Percentiles rank a stretch among this genome's conserved stretches.
Evolutionary conservation across 2,329 filamentous ascomycete genomes (phyloP).

Genomic region (Aureobasidium pullulans): DNA sequence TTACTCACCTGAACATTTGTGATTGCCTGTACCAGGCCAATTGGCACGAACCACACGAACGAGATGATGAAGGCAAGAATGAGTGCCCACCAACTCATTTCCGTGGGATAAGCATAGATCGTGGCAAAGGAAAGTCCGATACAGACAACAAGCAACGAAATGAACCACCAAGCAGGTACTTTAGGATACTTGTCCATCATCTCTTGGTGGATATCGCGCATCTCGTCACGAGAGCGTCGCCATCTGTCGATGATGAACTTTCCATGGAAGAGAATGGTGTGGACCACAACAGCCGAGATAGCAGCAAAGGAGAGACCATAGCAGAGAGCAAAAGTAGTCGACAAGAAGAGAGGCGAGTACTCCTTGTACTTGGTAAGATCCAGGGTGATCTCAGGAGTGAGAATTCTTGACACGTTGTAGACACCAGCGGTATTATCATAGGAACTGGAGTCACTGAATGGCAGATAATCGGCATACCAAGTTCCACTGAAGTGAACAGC

Average conservation of each 20-base stretch:
- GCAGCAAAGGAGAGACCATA: constrained; percentile 83
- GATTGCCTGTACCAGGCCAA: constrained; percentile 86
- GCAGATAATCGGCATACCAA: constrained; percentile 76
- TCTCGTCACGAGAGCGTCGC: constrained; percentile 35
- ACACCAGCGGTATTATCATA: constrained; percentile 77
- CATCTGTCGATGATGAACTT: constrained; percentile 74
- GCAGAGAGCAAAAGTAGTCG: constrained; percentile 79
- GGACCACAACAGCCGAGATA: constrained; percentile 68
- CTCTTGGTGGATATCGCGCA: constrained; percentile 73
- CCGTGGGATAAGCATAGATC: constrained; percentile 57
- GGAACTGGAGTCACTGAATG: constrained; percentile 71
- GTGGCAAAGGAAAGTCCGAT: constrained; percentile 16
- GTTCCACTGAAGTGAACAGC: constrained; percentile 75
- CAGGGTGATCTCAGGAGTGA: constrained; percentile 71
- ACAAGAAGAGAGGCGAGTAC: constrained; percentile 77
- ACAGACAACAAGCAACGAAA: constrained; percentile 13
- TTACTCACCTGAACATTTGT: constrained; percentile 48
- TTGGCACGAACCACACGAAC: constrained; percentile 74
- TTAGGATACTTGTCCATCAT: constrained; percentile 77
- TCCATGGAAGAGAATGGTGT: constrained; percentile 79
- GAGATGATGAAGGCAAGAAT: constrained; percentile 69
- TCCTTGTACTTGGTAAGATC: constrained; percentile 65
- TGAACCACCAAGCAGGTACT: constrained; percentile 71
- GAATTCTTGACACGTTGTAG: constrained; percentile 72
- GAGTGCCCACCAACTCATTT: constrained; percentile 77